phyloP scores from a whole-genome alignment of 768 basidiomycete species.

The Russula olivacea region DNA sequence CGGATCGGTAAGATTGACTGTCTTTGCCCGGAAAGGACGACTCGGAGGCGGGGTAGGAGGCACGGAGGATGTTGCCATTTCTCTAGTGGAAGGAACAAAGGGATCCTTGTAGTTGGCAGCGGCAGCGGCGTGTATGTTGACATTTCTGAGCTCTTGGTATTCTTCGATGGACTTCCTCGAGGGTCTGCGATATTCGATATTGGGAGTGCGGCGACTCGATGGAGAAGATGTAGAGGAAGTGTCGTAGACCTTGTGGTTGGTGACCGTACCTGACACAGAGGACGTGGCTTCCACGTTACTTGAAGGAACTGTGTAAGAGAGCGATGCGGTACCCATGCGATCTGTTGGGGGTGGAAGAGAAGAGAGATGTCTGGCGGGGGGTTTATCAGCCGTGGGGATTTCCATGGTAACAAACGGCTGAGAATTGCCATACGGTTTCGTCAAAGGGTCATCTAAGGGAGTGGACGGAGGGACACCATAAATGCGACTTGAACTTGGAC shows the following conservation, averaged over 20 bases:
- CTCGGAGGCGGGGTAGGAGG: too few relatives aligned
- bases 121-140: slow-evolving; percentile 49
- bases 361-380: too few relatives aligned
- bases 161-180: slow-evolving; percentile 72
- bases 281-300: too few relatives aligned
- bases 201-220: slow-evolving; percentile 21
- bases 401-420: background rate
- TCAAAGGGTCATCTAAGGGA: slow-evolving; percentile 32
- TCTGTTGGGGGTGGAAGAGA: too few relatives aligned
- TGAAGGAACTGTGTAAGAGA: too few relatives aligned
- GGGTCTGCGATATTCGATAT: slow-evolving; percentile 66
- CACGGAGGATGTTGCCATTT: too few relatives aligned
- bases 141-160: slow-evolving; percentile 62
- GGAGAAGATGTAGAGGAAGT: slow-evolving; percentile 14
- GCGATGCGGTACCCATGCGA: too few relatives aligned
- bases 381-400: background rate
- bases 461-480: slow-evolving; percentile 37
- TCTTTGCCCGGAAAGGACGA: too few relatives aligned
- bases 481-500: slow-evolving; percentile 33
- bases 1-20: too few relatives aligned
- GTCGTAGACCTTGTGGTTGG: slow-evolving; percentile 23
- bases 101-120: slow-evolving; percentile 34
- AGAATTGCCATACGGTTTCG: background rate
- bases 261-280: slow-evolving; percentile 8
- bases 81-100: slow-evolving; percentile 34